A percentile compares a stretch with the other conserved stretches of the same genome.
Conservation (phyloP, 73 alveolate species). For the Stentor roeselii region DNA sequence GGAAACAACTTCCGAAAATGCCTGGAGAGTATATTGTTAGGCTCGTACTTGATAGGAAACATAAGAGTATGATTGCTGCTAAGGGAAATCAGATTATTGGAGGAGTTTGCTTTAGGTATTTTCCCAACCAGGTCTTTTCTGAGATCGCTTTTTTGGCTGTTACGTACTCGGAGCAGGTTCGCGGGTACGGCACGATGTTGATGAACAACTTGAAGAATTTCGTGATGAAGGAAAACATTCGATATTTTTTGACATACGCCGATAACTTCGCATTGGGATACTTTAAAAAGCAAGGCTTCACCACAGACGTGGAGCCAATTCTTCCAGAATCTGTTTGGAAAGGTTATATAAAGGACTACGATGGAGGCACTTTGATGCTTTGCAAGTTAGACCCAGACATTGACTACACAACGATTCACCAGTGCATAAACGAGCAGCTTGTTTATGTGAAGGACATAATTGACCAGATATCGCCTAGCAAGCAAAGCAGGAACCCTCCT, state of each 20-base stretch:
- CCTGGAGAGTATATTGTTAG: constrained; percentile 94
- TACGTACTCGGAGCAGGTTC: constrained; percentile 71
- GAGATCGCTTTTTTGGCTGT: constrained; percentile 96
- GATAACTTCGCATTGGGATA: constrained; percentile 95
- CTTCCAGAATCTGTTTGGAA: constrained; percentile 84
- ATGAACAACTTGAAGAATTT: constrained; percentile 93
- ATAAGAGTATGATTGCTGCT: constrained; percentile 82
- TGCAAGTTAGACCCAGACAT: neutral
- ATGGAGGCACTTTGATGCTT: constrained; percentile 65
- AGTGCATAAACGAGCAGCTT: neutral
- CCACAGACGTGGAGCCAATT: constrained; percentile 55
- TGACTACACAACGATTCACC: neutral
- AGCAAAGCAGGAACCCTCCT: neutral
- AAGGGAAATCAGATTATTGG: constrained; percentile 59
- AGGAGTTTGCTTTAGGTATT: constrained; percentile 80
- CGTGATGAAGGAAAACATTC: constrained; percentile 71
- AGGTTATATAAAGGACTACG: constrained; percentile 95
- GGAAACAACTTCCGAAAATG: constrained; percentile 96
- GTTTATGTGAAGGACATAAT: neutral
- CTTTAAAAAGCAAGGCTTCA: constrained; percentile 91
- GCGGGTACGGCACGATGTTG: constrained; percentile 95
- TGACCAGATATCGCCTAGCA: neutral
- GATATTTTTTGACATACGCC: constrained; percentile 94
- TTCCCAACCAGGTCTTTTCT: constrained; percentile 74
- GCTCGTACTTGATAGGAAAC: constrained; percentile 89